Evolutionary conservation across 2,329 filamentous ascomycete genomes (phyloP).

Genomic region (Aspergillus novoparasiticus): DNA sequence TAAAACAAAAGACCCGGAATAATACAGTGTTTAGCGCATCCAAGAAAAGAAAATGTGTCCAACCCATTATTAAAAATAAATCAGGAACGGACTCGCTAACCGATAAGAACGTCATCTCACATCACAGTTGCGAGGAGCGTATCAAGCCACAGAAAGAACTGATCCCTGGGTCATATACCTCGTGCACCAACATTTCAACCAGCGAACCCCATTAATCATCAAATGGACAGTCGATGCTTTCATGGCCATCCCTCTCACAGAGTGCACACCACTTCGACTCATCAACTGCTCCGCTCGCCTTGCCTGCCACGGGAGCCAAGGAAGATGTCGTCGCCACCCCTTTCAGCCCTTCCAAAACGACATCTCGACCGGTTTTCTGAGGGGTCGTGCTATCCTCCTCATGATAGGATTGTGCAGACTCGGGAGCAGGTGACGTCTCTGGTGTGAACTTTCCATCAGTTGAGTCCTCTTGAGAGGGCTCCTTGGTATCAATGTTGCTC

Average conservation of each 20-base stretch:
- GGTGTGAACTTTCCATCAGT: constrained; percentile 21
- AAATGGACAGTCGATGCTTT: constrained; percentile 92
- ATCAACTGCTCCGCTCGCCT: constrained; percentile 76
- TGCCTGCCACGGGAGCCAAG: constrained; percentile 70
- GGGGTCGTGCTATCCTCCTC: constrained; percentile 26
- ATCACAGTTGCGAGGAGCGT: constrained; percentile 1
- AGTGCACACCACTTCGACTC: constrained; percentile 93
- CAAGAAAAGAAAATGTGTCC: constrained; percentile 19
- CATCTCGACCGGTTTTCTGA: constrained; percentile 45
- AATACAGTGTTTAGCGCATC: constrained; percentile 17
- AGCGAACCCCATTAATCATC: constrained; percentile 62
- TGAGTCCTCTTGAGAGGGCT: constrained; percentile 19
- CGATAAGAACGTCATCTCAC: constrained; percentile 11
- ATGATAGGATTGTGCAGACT: constrained; percentile 16
- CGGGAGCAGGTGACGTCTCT: constrained; percentile 17
- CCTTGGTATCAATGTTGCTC: constrained; percentile 11
- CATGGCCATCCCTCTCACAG: constrained; percentile 93
- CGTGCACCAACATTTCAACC: background rate
- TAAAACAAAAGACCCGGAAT: constrained; percentile 16
- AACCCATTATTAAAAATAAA: constrained; percentile 5
- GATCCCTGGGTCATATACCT: constrained; percentile 8
- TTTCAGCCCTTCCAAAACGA: constrained; percentile 45
- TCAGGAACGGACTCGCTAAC: background rate
- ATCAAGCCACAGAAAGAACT: constrained; percentile 3
- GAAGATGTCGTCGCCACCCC: constrained; percentile 44